Conservation (phyloP, 306 rosid species). For the Dryas drummondii region DNA sequence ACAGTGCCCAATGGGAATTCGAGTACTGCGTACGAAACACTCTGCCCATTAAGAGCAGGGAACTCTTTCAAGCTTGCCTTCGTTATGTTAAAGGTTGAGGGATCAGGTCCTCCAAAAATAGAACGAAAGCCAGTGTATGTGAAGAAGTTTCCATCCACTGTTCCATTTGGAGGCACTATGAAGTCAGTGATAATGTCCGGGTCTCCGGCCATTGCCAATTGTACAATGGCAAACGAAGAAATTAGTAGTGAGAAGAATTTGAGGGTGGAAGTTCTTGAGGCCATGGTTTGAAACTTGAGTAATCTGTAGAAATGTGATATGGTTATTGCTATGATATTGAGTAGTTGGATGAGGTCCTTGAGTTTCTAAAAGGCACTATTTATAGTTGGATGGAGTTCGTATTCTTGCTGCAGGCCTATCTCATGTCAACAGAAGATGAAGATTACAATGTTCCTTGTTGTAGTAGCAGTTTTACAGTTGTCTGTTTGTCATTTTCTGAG, state of each 20-base stretch:
- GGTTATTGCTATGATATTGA: no score
- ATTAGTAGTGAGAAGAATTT: slow-evolving; percentile 24
- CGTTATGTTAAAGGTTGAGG: slow-evolving; percentile 26
- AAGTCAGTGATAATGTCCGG: slow-evolving; percentile 42
- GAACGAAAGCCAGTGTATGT: no score
- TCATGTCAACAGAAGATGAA: no score
- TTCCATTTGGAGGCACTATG: slow-evolving; percentile 18
- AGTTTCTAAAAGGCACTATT: not conserved
- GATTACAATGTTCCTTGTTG: no score
- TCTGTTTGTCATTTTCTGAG: no score
- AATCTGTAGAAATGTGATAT: not conserved
- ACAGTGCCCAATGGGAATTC: slow-evolving; percentile 29
- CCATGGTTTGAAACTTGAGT: not conserved
- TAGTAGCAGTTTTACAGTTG: no score
- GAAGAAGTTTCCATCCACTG: slow-evolving; percentile 31
- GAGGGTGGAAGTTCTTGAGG: not conserved
- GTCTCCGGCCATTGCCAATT: slow-evolving; percentile 26
- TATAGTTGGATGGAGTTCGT: no score
- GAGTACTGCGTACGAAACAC: slow-evolving; percentile 56
- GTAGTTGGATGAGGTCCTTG: no score
- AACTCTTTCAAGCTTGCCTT: slow-evolving; percentile 47
- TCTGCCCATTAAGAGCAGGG: slow-evolving; percentile 52
- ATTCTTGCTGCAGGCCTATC: no score
- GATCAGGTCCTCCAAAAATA: not conserved
- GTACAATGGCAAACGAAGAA: slow-evolving; percentile 12